These are phyloP conservation scores for Aspergillus baeticus DNA, from an alignment of 495 filamentous ascomycete genomes.

Conservation along the genomic window DNA sequence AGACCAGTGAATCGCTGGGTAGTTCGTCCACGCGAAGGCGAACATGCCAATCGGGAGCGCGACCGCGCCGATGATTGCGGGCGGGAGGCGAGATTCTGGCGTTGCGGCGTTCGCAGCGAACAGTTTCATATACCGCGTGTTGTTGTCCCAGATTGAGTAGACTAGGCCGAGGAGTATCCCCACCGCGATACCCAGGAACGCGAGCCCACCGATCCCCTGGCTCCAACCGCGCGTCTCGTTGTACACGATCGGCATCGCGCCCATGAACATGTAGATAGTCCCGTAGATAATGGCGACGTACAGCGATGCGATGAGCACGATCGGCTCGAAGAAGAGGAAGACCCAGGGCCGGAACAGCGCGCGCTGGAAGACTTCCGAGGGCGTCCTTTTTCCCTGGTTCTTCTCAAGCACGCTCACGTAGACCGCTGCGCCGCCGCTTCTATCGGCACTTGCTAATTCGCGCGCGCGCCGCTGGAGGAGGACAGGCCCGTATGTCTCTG, in stretches of 20 bases:
- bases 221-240: conserved; percentile 70
- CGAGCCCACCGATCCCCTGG: conserved; percentile 65
- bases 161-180: conserved; percentile 69
- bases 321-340: conserved; percentile 51
- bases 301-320: conserved; percentile 62
- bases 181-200: conserved; percentile 77
- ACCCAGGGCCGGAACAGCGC: conserved; percentile 50
- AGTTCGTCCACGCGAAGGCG: conserved; percentile 70
- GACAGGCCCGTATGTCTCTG: conserved; percentile 62
- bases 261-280: conserved; percentile 80
- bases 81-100: conserved; percentile 48
- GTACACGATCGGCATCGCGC: conserved; percentile 79
- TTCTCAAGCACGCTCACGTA: conserved; percentile 49
- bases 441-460: conserved; percentile 49
- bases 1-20: conserved; percentile 66
- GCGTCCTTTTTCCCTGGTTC: conserved; percentile 36
- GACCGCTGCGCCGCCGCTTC: too few species aligned
- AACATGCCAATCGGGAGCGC: conserved; percentile 54
- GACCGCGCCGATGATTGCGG: conserved; percentile 39
- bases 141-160: conserved; percentile 44
- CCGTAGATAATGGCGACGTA: conserved; percentile 77
- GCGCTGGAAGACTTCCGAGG: conserved; percentile 39
- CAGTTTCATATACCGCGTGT: conserved; percentile 42
- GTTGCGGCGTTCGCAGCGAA: conserved; percentile 35
- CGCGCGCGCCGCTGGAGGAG: conserved; percentile 53